A percentile compares a stretch with the other conserved stretches of the same genome.
phyloP scores from a whole-genome alignment of 495 filamentous ascomycete genomes.

The Tuber brumale region DNA sequence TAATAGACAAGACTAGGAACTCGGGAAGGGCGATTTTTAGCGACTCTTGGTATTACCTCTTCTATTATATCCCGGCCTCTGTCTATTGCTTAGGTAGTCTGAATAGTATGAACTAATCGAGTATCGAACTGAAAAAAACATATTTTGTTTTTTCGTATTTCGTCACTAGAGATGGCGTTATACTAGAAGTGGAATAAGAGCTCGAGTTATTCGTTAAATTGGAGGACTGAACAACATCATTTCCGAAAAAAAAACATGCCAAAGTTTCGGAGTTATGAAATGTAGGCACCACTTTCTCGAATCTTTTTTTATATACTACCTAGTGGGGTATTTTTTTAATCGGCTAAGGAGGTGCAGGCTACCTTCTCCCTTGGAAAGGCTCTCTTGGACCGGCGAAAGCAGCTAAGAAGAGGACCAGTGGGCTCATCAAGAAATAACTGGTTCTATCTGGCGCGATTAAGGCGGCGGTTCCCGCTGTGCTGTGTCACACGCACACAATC shows the following conservation, averaged over 20 bases:
- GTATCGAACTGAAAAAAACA: not conserved
- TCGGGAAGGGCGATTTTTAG: not conserved
- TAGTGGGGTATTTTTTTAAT: not conserved
- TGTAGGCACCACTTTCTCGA: not conserved
- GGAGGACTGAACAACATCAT: not conserved
- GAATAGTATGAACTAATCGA: not conserved
- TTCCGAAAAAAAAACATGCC: not conserved
- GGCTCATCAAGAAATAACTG: not conserved
- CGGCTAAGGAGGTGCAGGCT: not conserved
- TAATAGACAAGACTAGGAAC: not conserved
- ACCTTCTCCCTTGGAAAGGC: not conserved
- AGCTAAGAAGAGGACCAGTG: not conserved
- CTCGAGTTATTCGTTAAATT: not conserved
- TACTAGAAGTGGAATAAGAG: not conserved
- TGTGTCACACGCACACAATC: not conserved
- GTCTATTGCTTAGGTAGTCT: not conserved
- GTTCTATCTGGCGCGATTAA: not conserved
- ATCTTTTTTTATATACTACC: not conserved
- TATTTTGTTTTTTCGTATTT: not conserved
- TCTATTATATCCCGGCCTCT: not conserved
- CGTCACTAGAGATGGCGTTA: not conserved
- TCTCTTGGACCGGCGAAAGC: not conserved
- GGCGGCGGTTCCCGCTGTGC: not conserved
- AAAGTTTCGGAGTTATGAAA: not conserved
- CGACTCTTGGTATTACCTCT: not conserved